Percentiles rank a stretch among this genome's conserved stretches.
phyloP scores from a whole-genome alignment of 371 early-diverging fungal genomes.

The Circinella umbellata region DNA sequence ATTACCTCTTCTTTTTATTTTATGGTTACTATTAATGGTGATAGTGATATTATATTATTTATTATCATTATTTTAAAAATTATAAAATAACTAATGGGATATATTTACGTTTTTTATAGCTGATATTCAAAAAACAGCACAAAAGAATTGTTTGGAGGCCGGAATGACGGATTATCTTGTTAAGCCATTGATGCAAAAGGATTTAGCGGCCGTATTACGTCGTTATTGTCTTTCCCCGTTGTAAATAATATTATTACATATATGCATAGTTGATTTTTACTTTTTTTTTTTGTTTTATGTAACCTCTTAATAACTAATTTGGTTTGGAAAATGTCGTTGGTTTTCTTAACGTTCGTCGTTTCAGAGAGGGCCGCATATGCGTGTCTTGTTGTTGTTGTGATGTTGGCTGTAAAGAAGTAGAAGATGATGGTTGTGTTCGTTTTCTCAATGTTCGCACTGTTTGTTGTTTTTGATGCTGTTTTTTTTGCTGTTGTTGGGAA shows the following conservation, averaged over 20 bases:
- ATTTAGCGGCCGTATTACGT: slow-evolving; percentile 39
- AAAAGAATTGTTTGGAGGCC: slow-evolving; percentile 54
- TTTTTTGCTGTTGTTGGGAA: neutral
- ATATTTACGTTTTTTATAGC: slow-evolving; percentile 27
- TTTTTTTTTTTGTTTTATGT: neutral
- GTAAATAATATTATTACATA: neutral
- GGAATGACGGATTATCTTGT: slow-evolving; percentile 63
- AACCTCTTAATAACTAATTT: neutral
- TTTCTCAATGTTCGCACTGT: no score
- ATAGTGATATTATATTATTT: neutral
- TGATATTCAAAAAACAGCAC: slow-evolving; percentile 58
- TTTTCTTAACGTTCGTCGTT: neutral
- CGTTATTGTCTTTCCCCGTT: slow-evolving; percentile 16
- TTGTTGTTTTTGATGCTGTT: neutral
- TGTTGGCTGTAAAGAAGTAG: neutral
- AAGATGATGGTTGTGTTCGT: no score
- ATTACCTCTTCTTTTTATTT: neutral
- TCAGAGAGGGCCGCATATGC: no score
- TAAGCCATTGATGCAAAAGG: slow-evolving; percentile 53
- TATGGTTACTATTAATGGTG: neutral
- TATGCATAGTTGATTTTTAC: neutral
- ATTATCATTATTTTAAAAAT: neutral
- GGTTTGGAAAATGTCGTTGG: slow-evolving; percentile 1
- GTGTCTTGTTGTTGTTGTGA: no score
- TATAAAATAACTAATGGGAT: neutral